These are phyloP conservation scores for Bocquillonia castaneifolia DNA, from an alignment of 441 rosid species.

Conservation along the genomic window DNA sequence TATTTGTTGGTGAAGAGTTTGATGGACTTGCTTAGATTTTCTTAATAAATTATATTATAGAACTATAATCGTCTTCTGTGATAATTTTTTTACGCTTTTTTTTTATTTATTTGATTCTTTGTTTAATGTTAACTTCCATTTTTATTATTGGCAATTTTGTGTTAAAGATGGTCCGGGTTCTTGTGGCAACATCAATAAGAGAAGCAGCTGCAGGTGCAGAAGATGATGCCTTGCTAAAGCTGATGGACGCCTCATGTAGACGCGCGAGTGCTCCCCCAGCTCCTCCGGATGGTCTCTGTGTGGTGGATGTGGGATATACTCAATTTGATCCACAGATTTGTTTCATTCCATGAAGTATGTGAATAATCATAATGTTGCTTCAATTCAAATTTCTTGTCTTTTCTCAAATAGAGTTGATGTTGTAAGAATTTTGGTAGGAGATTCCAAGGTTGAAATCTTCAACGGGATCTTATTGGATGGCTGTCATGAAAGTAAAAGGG, in stretches of 20 bases:
- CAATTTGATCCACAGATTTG: constrained; percentile 55
- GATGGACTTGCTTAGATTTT: too few species aligned
- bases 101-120: too few species aligned
- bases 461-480: too few species aligned
- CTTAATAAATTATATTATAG: background rate
- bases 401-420: too few species aligned
- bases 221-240: constrained; percentile 61
- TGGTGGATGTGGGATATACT: constrained; percentile 73
- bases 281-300: constrained; percentile 79
- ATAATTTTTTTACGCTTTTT: background rate
- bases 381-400: too few species aligned
- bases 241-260: constrained; percentile 75
- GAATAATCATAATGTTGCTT: background rate
- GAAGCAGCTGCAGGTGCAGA: constrained; percentile 81
- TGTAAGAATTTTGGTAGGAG: too few species aligned
- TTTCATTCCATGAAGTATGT: constrained; percentile 36
- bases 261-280: constrained; percentile 96
- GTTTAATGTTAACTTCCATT: background rate
- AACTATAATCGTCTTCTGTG: background rate
- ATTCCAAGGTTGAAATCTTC: too few species aligned
- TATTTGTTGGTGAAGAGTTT: background rate
- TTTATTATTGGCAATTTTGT: constrained; percentile 4
- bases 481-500: too few species aligned
- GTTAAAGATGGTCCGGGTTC: constrained; percentile 83
- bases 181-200: constrained; percentile 78